Conservation (phyloP, 345 rosid genomes). For the Xanthoceras sorbifolium region DNA sequence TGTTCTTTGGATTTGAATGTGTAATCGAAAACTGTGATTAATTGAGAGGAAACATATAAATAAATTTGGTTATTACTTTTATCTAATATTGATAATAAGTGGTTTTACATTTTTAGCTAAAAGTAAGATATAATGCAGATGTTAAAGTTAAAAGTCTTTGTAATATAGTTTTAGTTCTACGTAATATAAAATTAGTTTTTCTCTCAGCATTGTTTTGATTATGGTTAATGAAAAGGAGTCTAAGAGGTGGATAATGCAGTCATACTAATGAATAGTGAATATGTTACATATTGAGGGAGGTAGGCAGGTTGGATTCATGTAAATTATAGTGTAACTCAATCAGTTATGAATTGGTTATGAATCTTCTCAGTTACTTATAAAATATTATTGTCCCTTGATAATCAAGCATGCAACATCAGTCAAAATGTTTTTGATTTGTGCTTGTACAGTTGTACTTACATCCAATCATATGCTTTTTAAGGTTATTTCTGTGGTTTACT, state of each 20-base stretch:
- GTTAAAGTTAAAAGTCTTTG: neutral
- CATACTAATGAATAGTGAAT: neutral
- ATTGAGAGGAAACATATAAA: neutral
- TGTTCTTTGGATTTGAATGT: neutral
- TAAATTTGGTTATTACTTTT: neutral
- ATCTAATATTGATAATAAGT: neutral
- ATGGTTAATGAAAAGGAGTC: neutral
- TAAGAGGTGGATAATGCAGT: neutral
- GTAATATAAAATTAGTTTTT: neutral
- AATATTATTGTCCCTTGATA: neutral
- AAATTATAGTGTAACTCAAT: neutral
- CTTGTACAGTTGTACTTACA: too few relatives aligned
- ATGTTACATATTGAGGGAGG: neutral
- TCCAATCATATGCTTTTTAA: conserved; percentile 4
- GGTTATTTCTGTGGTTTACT: conserved; percentile 22
- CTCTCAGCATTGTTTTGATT: neutral
- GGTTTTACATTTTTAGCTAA: neutral
- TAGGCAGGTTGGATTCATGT: neutral
- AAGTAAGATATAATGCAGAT: neutral
- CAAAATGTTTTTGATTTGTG: conserved; percentile 10
- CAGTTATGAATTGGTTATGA: neutral
- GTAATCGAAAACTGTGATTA: neutral
- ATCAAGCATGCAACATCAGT: neutral
- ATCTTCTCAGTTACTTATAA: neutral
- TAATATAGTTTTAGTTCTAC: too few relatives aligned